Conservation (phyloP, 257 asterid species). For the Vinca minor region DNA sequence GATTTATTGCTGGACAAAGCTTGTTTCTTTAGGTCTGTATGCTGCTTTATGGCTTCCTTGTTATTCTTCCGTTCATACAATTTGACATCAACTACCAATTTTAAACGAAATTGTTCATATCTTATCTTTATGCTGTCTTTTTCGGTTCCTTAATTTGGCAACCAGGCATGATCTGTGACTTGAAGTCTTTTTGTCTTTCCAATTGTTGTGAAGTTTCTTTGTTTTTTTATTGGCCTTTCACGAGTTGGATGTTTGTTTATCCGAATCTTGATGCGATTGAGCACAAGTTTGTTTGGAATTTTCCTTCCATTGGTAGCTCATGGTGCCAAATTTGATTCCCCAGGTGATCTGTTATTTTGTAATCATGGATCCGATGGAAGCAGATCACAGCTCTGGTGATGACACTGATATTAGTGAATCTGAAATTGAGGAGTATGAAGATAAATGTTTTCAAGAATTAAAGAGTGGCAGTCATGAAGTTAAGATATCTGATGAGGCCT, state of each 20-base stretch:
- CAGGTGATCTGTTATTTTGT: neutral
- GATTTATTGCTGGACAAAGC: neutral
- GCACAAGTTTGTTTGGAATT: neutral
- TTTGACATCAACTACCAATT: neutral
- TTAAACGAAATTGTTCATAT: too few species aligned
- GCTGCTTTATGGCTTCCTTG: too few species aligned
- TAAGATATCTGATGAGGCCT: slow-evolving; percentile 42
- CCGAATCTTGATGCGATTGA: neutral
- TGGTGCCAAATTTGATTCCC: neutral
- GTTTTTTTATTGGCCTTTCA: neutral
- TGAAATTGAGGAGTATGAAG: slow-evolving; percentile 33
- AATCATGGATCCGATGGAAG: slow-evolving; percentile 8
- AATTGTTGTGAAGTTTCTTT: neutral
- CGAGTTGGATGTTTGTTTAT: neutral
- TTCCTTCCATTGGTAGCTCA: neutral
- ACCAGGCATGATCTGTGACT: too few species aligned
- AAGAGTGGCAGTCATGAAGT: slow-evolving; percentile 52
- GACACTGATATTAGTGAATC: slow-evolving; percentile 42
- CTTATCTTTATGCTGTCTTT: too few species aligned
- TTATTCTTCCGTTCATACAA: neutral
- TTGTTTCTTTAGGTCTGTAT: neutral
- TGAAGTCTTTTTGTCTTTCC: too few species aligned
- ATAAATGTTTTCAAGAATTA: slow-evolving; percentile 29
- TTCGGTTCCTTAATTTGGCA: too few species aligned
- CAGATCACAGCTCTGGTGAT: slow-evolving; percentile 29